Evolutionary conservation across 1,284 basidiomycete species (phyloP).

Genomic region (Tilletia setariae): DNA sequence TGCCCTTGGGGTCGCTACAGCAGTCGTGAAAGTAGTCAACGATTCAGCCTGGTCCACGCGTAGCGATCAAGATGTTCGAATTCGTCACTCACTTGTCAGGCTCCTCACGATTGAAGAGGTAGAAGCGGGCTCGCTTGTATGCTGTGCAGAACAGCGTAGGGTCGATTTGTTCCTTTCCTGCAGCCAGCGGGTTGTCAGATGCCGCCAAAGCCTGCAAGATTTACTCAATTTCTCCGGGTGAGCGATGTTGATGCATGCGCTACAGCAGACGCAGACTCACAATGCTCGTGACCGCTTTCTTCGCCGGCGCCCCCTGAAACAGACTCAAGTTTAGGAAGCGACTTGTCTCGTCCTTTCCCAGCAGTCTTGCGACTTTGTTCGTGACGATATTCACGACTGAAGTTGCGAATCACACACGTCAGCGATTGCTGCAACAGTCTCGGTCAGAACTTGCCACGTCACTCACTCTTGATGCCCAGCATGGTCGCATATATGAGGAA

Average conservation of each 20-base stretch:
- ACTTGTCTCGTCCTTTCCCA: conserved; percentile 92
- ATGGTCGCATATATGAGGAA: conserved; percentile 90
- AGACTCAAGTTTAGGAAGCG: conserved; percentile 83
- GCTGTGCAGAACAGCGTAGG: conserved; percentile 91
- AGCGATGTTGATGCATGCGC: not conserved
- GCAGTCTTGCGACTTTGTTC: conserved; percentile 80
- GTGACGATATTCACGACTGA: conserved; percentile 89
- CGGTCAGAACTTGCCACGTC: not conserved
- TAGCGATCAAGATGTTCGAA: not conserved
- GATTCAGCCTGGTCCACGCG: too few relatives aligned
- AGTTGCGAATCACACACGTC: not conserved
- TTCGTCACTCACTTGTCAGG: conserved; percentile 69
- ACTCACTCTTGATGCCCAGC: conserved; percentile 84
- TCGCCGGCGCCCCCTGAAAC: conserved; percentile 89
- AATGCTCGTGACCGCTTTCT: conserved; percentile 76
- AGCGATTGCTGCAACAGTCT: not conserved
- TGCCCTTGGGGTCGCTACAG: conserved; percentile 62
- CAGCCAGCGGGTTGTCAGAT: conserved; percentile 88
- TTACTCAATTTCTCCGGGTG: not conserved
- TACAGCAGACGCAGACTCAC: conserved; percentile 58
- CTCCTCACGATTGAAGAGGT: conserved; percentile 87
- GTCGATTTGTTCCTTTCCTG: conserved; percentile 66
- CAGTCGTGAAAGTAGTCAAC: too few relatives aligned
- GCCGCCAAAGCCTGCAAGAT: conserved; percentile 77
- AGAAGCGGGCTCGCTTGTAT: conserved; percentile 90